Base-by-base conservation (phyloP, 306 rosid genomes). In the Hippophae gyantsensis region DNA sequence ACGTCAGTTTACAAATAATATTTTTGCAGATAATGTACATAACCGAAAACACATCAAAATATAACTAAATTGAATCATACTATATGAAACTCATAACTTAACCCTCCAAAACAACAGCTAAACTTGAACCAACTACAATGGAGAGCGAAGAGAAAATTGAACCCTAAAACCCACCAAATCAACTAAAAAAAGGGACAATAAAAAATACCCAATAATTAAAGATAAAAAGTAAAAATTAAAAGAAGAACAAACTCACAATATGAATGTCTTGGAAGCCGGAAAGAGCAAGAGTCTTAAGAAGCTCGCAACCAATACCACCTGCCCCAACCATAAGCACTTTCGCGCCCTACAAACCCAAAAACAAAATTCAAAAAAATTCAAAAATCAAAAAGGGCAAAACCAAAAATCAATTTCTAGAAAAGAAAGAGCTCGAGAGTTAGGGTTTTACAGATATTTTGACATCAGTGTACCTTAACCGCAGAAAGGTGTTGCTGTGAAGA, bases 291-390 rank as follows among this genome's bases (percentile, higher is more conserved):
- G 97, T 93, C 72, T 93, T 93, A 68, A 93, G 88, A 9, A 93
- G 87, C 81, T 93, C 99, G 74, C 99, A 93, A 43, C 99, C 99
- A 71, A 93, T 93, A 69, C 99, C 99, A 56, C 99, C 99, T 6
- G 99, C 99, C 18, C 99, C 99, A 56, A 93, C 99, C 97, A 93
- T 88, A 18, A 93, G 95, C 67, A 88, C 97, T 69, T 78, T 93
- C 42, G 97, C 81, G 62, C 81, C 90, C 99, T 88, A 65, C 14
- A 74, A 68, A 59, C 13, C 18, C 11, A 0, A 48, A 50, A 49
- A 46, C 23, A n/a, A 27, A 54, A 2, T 2, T 25, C 64, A 58
- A 58, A 50, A 42, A 2, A 7, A 18, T 18, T 18, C 23, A 18
- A 18, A 18, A 18, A n/a, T 13, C 0, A 10, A 1, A 45, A 18